Percentiles rank a stretch among this genome's conserved stretches.
Evolutionary conservation across 352 stramenopile genomes (phyloP).

Genomic region (Pseudoperonospora humuli): DNA sequence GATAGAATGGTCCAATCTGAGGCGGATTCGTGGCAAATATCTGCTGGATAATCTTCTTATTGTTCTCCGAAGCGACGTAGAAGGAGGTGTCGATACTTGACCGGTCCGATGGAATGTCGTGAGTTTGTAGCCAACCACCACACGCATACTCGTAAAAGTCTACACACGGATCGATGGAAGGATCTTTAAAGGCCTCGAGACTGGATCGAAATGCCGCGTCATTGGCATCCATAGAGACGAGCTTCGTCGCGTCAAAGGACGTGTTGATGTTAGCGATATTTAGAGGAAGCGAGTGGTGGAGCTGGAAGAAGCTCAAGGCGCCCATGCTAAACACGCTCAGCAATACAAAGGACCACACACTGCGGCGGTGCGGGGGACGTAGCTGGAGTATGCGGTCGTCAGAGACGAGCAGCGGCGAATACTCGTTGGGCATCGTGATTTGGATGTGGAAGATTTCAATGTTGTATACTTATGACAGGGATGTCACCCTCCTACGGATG

Average conservation of each 20-base stretch:
- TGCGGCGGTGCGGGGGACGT: conserved; percentile 1
- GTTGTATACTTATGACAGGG: too few species aligned
- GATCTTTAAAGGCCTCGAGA: conserved; percentile 46
- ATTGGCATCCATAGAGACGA: background rate
- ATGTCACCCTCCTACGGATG: too few species aligned
- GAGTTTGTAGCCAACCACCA: conserved; percentile 50
- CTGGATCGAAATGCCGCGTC: conserved; percentile 35
- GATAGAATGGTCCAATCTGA: conserved; percentile 48
- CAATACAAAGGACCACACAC: conserved; percentile 15
- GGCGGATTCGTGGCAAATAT: conserved; percentile 47
- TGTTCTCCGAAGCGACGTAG: conserved; percentile 35
- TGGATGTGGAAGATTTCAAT: too few species aligned
- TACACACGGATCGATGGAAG: conserved; percentile 45
- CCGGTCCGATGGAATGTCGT: conserved; percentile 43
- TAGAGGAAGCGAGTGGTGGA: background rate
- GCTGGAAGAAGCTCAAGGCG: conserved; percentile 15
- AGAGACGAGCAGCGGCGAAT: conserved; percentile 22
- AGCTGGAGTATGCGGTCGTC: background rate
- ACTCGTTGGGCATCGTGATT: too few species aligned
- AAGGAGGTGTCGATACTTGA: conserved; percentile 50
- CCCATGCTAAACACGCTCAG: conserved; percentile 8
- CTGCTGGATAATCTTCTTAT: conserved; percentile 43
- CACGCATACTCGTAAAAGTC: conserved; percentile 79
- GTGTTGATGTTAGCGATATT: conserved; percentile 1
- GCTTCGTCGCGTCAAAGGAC: conserved; percentile 4